A percentile compares a stretch with the other conserved stretches of the same genome.
These are phyloP conservation scores for Globisporangium recalcitrans DNA, from an alignment of 352 stramenopile genomes.

Conservation along the genomic window DNA sequence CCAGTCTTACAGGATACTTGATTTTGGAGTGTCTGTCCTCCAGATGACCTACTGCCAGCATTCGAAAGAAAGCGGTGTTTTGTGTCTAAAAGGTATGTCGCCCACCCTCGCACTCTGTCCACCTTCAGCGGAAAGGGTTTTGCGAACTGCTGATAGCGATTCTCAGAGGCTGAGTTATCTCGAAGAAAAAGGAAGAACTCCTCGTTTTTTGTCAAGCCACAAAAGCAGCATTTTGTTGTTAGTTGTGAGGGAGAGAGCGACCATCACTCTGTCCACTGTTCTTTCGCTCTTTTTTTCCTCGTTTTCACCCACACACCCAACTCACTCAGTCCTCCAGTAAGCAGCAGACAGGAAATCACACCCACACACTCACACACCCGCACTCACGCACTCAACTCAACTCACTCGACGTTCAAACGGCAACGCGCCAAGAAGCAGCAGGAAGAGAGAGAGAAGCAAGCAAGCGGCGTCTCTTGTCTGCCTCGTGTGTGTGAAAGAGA, in stretches of 20 bases:
- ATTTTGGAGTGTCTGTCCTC: no score
- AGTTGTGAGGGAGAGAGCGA: neutral
- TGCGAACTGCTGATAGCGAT: neutral
- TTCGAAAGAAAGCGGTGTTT: no score
- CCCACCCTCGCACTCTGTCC: neutral
- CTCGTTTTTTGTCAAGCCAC: slow-evolving; percentile 1
- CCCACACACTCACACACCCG: slow-evolving; percentile 1
- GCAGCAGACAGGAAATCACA: slow-evolving; percentile 3
- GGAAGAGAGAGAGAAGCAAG: neutral
- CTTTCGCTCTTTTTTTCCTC: slow-evolving; percentile 3
- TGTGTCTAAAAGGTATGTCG: neutral
- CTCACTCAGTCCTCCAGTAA: neutral
- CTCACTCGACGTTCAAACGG: neutral
- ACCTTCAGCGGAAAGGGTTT: neutral
- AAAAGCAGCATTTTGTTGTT: no score
- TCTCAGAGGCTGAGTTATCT: neutral
- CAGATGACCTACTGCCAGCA: neutral
- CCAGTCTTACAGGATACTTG: neutral
- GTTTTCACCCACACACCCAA: slow-evolving; percentile 8
- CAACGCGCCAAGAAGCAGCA: neutral
- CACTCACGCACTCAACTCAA: slow-evolving; percentile 1
- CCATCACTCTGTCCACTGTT: slow-evolving; percentile 10
- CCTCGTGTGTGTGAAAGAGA: neutral
- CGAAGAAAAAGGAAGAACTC: slow-evolving; percentile 5
- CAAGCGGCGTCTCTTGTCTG: neutral